Evolutionary conservation across 768 basidiomycete species (phyloP).

Genomic region (Solioccasus polychromus): DNA sequence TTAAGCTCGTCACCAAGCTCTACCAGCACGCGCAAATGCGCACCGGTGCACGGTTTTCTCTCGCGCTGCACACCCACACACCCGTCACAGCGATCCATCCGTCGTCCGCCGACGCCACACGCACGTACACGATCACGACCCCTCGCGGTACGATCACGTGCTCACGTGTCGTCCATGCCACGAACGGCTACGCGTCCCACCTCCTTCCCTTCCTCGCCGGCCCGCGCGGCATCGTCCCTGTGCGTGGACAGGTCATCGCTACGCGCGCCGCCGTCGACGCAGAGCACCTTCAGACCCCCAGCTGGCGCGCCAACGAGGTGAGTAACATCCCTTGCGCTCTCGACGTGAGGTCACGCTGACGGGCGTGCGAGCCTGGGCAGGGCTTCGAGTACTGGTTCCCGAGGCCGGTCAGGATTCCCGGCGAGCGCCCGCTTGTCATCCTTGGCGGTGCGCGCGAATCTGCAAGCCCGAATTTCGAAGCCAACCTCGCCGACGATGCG

Average conservation of each 20-base stretch:
- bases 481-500: slow-evolving; percentile 58
- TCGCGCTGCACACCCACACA: slow-evolving; percentile 70
- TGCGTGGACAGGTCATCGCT: slow-evolving; percentile 65
- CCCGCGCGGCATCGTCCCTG: slow-evolving; percentile 56
- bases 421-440: slow-evolving; percentile 56
- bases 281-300: slow-evolving; percentile 38
- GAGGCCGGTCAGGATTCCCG: slow-evolving; percentile 39
- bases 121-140: slow-evolving; percentile 36
- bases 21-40: slow-evolving; percentile 42
- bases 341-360: background rate
- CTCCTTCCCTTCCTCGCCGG: slow-evolving; percentile 70
- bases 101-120: background rate
- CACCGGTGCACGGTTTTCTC: slow-evolving; percentile 31
- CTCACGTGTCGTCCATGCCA: slow-evolving; percentile 75
- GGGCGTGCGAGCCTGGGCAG: slow-evolving; percentile 10
- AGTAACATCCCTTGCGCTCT: too few relatives aligned
- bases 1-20: slow-evolving; percentile 73
- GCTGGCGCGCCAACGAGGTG: slow-evolving; percentile 47
- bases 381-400: slow-evolving; percentile 82
- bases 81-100: slow-evolving; percentile 51
- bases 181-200: slow-evolving; percentile 79
- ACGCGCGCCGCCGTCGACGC: slow-evolving; percentile 40
- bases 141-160: slow-evolving; percentile 63
- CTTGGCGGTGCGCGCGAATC: slow-evolving; percentile 66
- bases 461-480: slow-evolving; percentile 42